Evolutionary conservation across 2,329 filamentous ascomycete genomes (phyloP).

Genomic region (Aureobasidium sp.): DNA sequence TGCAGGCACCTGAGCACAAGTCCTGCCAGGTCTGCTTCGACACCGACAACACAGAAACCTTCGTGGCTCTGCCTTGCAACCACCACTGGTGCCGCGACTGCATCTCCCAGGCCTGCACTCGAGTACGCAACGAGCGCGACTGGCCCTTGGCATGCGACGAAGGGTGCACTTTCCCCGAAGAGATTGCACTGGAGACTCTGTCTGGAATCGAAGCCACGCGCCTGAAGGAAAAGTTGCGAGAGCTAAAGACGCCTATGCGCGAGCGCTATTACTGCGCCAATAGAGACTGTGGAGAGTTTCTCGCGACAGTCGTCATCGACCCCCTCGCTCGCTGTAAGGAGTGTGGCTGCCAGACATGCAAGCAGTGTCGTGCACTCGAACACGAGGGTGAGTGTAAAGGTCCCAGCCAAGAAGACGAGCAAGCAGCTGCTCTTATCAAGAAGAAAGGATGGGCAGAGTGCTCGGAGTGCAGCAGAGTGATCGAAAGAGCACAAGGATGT

Average conservation of each 20-base stretch:
- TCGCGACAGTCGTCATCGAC: neutral
- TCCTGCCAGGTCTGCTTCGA: neutral
- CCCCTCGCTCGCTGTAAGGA: neutral
- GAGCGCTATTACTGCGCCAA: neutral
- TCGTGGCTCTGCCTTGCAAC: neutral
- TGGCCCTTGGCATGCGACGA: neutral
- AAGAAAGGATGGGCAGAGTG: neutral
- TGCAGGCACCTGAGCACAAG: neutral
- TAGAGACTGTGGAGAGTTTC: neutral
- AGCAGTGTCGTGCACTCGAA: neutral
- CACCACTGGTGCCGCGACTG: neutral
- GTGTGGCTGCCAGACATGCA: neutral
- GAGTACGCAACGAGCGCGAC: neutral
- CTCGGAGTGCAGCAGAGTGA: neutral
- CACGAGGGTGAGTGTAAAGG: neutral
- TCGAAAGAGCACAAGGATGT: neutral
- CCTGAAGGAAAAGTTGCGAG: neutral
- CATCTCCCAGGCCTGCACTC: neutral
- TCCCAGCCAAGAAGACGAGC: neutral
- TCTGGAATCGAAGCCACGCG: neutral
- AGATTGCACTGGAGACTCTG: neutral
- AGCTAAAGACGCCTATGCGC: neutral
- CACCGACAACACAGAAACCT: neutral
- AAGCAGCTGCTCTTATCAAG: neutral
- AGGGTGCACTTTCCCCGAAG: neutral